phyloP scores from a whole-genome alignment of 2,329 filamentous ascomycete genomes.

The Apiospora hydei region DNA sequence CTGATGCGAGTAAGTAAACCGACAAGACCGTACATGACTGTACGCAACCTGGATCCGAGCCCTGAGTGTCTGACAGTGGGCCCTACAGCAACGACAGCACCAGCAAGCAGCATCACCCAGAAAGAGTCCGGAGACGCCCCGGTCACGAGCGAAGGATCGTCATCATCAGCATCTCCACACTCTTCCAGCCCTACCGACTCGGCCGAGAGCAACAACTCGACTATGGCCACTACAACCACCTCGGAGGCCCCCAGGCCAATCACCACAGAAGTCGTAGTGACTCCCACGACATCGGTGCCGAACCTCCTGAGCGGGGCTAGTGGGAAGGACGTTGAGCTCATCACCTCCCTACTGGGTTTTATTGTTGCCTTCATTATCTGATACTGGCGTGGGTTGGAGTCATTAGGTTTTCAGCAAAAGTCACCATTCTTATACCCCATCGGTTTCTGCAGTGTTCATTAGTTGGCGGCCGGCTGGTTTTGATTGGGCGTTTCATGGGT shows the following conservation, averaged over 20 bases:
- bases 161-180: neutral
- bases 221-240: neutral
- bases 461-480: neutral
- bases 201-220: neutral
- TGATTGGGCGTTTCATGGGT: neutral
- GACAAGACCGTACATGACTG: neutral
- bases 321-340: neutral
- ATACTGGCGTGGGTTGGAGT: neutral
- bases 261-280: neutral
- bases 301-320: neutral
- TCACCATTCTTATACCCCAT: neutral
- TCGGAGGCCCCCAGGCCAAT: neutral
- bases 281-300: neutral
- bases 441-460: neutral
- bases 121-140: neutral
- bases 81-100: neutral
- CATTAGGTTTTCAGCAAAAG: neutral
- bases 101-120: neutral
- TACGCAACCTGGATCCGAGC: neutral
- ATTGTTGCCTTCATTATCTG: neutral
- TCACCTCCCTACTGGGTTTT: neutral
- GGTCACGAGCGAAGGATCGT: neutral
- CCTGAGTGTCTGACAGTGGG: neutral
- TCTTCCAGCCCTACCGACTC: conserved; percentile 1
- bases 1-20: conserved; percentile 1